Evolutionary conservation across 1,284 basidiomycete genomes (phyloP), one percentile per base, ranked within the genome.

Genomic region (Moniliophthora roreri): DNA sequence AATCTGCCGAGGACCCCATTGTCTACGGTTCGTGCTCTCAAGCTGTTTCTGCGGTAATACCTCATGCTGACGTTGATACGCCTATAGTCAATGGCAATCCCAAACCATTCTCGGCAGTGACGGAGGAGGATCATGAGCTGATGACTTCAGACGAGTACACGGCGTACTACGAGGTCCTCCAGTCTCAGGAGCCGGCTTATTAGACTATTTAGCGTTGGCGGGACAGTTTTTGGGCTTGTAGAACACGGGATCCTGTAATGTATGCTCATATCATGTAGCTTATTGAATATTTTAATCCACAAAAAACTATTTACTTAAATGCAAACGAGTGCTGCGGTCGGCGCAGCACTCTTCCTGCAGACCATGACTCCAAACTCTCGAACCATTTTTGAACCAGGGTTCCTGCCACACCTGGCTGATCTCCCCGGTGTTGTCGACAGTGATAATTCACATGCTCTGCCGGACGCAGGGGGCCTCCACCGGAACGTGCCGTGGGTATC

Each of bases 131-230:
- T 62, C 87, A 91, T 60, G 89, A 91, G 48, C 65, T 85, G 62
- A 92, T 92, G 89, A 89, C 88, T 9, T 84, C 88, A 7, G 90
- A 92, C 50, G 89, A 92, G 67, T 92, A 91, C 63, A 83, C 82
- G n/a, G 79, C 81, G 23, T 91, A 82, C 71, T 91, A 85, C 63
- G 82, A 88, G 60, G 73, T 89, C 48, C 70, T 82, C 61, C 78
- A 79, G 65, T 68, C 74, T 44, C 70, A 64, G 49, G 55, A 56
- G 37, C 42, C 23, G 34, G 34, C 16, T 11, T 46, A 46, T 41
- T 41, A 32, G 24, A 15, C 9, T 9, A 28, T 4, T 46, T 46
- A n/a, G n/a, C n/a, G n/a, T n/a, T n/a, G n/a, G n/a, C n/a, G 28
- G n/a, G 13, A 7, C 28, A 15, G 24, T 10, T 15, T 28, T 11